Evolutionary conservation across 1,284 basidiomycete species (phyloP).

Genomic region (Cystobasidium slooffiae): DNA sequence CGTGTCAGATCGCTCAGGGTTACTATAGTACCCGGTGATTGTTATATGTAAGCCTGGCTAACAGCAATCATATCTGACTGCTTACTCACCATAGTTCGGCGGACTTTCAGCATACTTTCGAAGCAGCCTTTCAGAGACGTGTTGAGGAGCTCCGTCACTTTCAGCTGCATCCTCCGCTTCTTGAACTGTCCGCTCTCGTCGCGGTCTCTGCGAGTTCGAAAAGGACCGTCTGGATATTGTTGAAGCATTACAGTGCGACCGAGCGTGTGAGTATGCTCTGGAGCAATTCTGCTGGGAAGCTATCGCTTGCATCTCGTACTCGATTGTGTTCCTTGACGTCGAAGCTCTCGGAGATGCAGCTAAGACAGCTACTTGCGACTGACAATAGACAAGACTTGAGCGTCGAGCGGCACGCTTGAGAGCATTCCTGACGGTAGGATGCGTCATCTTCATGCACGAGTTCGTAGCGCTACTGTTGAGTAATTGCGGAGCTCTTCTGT

Average conservation of each 20-base stretch:
- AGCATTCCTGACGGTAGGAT: neutral
- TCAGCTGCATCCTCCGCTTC: constrained; percentile 33
- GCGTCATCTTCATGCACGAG: neutral
- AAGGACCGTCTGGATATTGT: neutral
- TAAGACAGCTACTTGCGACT: neutral
- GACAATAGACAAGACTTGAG: neutral
- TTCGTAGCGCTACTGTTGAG: neutral
- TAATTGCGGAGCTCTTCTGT: neutral
- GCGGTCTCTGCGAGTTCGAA: neutral
- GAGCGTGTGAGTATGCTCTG: constrained; percentile 1
- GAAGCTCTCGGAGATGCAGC: constrained; percentile 21
- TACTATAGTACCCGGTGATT: constrained; percentile 18
- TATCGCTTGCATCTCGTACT: constrained; percentile 19
- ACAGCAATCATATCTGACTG: neutral
- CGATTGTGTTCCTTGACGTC: constrained; percentile 34
- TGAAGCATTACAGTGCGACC: neutral
- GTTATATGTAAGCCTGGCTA: neutral
- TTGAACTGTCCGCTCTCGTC: constrained; percentile 13
- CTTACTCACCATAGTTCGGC: constrained; percentile 42
- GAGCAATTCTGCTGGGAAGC: neutral
- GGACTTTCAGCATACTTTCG: constrained; percentile 48
- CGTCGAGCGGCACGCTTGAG: neutral
- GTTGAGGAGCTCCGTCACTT: constrained; percentile 16
- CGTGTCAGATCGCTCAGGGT: constrained; percentile 47
- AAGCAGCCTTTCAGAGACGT: constrained; percentile 46